Conservation (phyloP, 2,329 filamentous ascomycete genomes). For the Colletotrichum sp. region DNA sequence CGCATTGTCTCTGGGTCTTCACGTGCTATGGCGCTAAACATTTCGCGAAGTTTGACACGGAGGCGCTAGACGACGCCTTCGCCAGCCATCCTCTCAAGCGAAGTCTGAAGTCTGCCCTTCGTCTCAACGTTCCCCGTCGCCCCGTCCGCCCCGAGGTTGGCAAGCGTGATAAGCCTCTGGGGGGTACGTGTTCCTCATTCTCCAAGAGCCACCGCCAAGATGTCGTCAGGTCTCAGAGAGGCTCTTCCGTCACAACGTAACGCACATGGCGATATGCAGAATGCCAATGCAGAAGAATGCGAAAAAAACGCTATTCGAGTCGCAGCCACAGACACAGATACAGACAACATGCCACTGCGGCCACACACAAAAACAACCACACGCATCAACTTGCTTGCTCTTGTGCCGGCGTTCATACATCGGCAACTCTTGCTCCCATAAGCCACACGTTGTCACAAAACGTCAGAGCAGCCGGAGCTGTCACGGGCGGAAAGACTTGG, state of each 20-base stretch:
- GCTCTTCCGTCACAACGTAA: constrained; percentile 7
- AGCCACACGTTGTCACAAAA: background rate
- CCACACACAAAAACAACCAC: background rate
- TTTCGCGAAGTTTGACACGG: constrained; percentile 18
- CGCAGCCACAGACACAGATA: background rate
- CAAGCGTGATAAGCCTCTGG: background rate
- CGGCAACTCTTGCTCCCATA: background rate
- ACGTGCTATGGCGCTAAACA: constrained; percentile 1
- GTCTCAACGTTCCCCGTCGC: constrained; percentile 13
- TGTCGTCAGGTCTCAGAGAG: constrained; percentile 10
- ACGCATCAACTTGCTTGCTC: background rate
- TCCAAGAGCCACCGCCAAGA: background rate
- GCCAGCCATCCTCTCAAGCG: constrained; percentile 10
- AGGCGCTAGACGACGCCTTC: constrained; percentile 15
- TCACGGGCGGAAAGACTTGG: constrained; percentile 11
- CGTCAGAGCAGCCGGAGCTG: constrained; percentile 2
- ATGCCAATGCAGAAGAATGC: constrained; percentile 1
- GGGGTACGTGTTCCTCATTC: background rate
- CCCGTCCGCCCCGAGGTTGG: constrained; percentile 2
- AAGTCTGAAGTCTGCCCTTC: constrained; percentile 12
- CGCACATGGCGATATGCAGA: constrained; percentile 16
- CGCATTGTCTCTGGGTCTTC: background rate
- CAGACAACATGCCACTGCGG: background rate
- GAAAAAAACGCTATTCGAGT: background rate
- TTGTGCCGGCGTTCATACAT: background rate